These are phyloP conservation scores for Aspergillus steynii DNA, from an alignment of 495 filamentous ascomycete genomes.

Conservation along the genomic window DNA sequence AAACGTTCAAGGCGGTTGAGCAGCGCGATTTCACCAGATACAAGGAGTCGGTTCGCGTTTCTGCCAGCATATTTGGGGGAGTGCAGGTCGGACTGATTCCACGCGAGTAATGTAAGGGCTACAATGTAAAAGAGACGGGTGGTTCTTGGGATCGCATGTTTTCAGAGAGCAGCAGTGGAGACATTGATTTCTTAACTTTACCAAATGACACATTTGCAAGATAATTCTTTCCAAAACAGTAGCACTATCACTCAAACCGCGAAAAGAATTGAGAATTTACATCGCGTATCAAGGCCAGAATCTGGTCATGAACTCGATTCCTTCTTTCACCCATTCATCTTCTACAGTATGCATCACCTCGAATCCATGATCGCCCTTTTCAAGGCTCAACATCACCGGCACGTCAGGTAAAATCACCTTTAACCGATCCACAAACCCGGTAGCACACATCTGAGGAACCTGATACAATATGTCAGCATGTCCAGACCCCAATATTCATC, in stretches of 20 bases:
- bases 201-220: background rate
- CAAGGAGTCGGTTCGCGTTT: background rate
- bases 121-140: no score
- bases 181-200: no score
- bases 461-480: background rate
- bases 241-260: no score
- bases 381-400: background rate
- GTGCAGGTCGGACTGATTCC: background rate
- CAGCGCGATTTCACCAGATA: background rate
- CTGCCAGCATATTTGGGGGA: background rate
- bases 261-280: no score
- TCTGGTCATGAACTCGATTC: background rate
- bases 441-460: background rate
- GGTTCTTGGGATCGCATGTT: no score
- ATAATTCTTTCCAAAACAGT: no score
- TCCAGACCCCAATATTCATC: no score
- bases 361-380: background rate
- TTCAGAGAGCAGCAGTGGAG: no score
- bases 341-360: background rate
- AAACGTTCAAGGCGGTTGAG: conserved; percentile 35
- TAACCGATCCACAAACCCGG: background rate
- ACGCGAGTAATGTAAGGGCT: no score
- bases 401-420: background rate
- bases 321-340: background rate
- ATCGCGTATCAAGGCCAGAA: background rate